These are phyloP conservation scores for Diutina sp. DNA, from an alignment of 1,139 yeast genomes.

Conservation along the genomic window DNA sequence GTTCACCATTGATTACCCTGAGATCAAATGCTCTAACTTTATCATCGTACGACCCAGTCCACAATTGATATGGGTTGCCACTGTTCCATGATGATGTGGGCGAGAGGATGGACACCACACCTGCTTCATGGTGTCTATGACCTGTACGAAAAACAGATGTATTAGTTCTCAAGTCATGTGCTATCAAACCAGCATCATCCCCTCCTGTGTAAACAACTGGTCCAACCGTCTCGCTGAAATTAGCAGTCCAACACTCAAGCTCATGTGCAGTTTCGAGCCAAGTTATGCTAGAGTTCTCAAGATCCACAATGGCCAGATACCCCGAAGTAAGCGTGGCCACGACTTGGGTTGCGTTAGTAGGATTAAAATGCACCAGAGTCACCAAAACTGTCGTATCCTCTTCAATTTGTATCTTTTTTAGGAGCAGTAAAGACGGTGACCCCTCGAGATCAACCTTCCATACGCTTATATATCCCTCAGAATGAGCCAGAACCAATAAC, in stretches of 20 bases:
- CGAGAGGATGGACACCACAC: slow-evolving; percentile 68
- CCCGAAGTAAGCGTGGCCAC: slow-evolving; percentile 55
- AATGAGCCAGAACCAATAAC: slow-evolving; percentile 54
- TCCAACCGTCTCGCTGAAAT: slow-evolving; percentile 47
- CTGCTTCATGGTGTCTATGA: slow-evolving; percentile 31
- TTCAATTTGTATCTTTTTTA: slow-evolving; percentile 27
- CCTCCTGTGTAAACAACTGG: slow-evolving; percentile 79
- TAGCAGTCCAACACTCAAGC: slow-evolving; percentile 85
- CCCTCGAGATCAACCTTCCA: slow-evolving; percentile 36
- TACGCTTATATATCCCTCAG: slow-evolving; percentile 58
- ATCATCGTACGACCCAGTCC: slow-evolving; percentile 95
- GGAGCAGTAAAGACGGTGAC: not conserved
- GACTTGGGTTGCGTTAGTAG: slow-evolving; percentile 17
- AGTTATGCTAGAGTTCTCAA: slow-evolving; percentile 7
- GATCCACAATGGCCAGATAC: slow-evolving; percentile 21
- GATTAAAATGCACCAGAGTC: slow-evolving; percentile 57
- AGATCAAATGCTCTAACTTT: slow-evolving; percentile 56
- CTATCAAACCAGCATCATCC: slow-evolving; percentile 67
- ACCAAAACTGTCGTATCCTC: slow-evolving; percentile 27
- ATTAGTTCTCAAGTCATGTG: slow-evolving; percentile 53
- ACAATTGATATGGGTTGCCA: slow-evolving; percentile 37
- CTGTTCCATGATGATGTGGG: slow-evolving; percentile 26
- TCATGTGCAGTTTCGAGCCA: slow-evolving; percentile 31
- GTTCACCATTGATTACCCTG: slow-evolving; percentile 32
- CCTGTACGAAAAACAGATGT: slow-evolving; percentile 41